Conservation (phyloP, 257 asterid species). For the Leptodermis oblonga region DNA sequence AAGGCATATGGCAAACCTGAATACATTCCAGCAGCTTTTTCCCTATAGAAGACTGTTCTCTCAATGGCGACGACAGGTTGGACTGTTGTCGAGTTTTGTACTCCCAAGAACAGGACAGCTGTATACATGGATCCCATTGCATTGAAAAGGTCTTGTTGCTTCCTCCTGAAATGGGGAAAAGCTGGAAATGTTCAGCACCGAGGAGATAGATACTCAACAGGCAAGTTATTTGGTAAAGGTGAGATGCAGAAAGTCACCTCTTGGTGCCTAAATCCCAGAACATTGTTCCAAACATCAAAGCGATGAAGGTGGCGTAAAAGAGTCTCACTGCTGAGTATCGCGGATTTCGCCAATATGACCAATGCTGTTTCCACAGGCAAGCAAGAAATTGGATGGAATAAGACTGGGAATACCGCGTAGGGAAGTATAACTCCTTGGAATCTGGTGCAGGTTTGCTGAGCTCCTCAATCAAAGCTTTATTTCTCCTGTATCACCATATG, state of each 20-base stretch:
- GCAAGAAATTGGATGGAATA: conserved; percentile 63
- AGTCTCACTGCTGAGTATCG: conserved; percentile 84
- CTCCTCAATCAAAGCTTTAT: conserved; percentile 51
- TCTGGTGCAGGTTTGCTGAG: conserved; percentile 60
- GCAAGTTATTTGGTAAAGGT: background rate
- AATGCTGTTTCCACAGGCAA: conserved; percentile 89
- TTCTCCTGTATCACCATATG: conserved; percentile 40
- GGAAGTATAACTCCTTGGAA: conserved; percentile 51
- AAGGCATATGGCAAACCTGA: conserved; percentile 64
- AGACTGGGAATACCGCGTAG: conserved; percentile 66
- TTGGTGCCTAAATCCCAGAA: conserved; percentile 90
- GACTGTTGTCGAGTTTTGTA: conserved; percentile 68
- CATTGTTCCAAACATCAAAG: conserved; percentile 86
- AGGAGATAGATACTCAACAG: background rate
- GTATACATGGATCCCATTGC: conserved; percentile 96
- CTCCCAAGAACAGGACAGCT: conserved; percentile 70
- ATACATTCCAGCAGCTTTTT: conserved; percentile 80
- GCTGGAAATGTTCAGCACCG: background rate
- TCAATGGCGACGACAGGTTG: conserved; percentile 76
- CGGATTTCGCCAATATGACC: conserved; percentile 87
- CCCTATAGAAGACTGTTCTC: conserved; percentile 66
- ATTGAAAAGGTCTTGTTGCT: conserved; percentile 70
- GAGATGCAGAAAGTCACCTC: conserved; percentile 36
- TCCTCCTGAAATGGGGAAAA: conserved; percentile 49
- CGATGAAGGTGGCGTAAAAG: conserved; percentile 66